phyloP scores from a whole-genome alignment of 345 rosid genomes.

The Euphorbia pulcherrima region DNA sequence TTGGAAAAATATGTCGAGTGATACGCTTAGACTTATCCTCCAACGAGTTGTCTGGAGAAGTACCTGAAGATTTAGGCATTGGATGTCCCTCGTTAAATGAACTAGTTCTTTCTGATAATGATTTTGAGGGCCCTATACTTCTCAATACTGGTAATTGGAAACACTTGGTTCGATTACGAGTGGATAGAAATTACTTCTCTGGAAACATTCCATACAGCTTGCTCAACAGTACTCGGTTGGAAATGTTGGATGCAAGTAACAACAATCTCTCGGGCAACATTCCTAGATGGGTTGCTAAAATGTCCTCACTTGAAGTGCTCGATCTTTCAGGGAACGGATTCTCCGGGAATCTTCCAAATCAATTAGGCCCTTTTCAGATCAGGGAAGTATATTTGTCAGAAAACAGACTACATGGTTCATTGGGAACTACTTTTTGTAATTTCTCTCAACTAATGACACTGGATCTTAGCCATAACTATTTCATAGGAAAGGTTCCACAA shows the following conservation, averaged over 20 bases:
- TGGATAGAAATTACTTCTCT: neutral
- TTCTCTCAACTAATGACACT: neutral
- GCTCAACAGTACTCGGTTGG: fast-evolving
- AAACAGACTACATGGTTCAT: neutral
- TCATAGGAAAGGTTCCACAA: slow-evolving; percentile 18
- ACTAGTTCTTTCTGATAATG: neutral
- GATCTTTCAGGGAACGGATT: slow-evolving; percentile 11
- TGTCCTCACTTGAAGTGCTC: neutral
- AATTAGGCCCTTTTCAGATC: neutral
- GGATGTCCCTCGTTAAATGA: neutral
- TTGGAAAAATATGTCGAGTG: neutral
- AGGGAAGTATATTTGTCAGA: neutral
- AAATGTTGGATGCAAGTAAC: neutral
- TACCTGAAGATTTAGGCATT: neutral
- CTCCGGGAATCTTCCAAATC: neutral
- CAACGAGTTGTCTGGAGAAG: neutral
- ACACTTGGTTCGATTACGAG: neutral
- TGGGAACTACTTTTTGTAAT: neutral
- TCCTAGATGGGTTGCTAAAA: slow-evolving; percentile 5
- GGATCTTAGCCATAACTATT: slow-evolving; percentile 20
- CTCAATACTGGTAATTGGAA: neutral
- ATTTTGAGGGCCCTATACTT: neutral
- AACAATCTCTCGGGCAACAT: slow-evolving; percentile 2
- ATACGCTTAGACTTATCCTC: neutral
- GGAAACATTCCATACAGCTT: neutral